Evolutionary conservation across 2,329 filamentous ascomycete species (phyloP).

Genomic region (Thelonectria blattea): DNA sequence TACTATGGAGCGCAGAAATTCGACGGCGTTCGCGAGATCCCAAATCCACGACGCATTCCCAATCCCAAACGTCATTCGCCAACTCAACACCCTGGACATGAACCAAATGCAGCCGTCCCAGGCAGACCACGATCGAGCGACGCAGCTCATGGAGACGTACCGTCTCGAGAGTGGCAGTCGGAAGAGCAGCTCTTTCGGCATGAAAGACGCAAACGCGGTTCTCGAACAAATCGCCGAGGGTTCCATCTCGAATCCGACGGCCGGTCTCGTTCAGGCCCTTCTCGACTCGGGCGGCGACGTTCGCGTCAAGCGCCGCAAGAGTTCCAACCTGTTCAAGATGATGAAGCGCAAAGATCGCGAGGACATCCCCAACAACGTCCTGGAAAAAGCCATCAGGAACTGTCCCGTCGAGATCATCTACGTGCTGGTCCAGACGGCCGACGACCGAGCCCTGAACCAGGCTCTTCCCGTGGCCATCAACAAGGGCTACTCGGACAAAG

Average conservation of each 20-base stretch:
- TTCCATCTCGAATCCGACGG: not conserved
- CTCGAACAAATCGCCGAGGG: not conserved
- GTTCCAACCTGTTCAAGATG: not conserved
- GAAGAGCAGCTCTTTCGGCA: not conserved
- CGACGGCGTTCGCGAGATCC: no score
- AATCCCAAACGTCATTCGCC: no score
- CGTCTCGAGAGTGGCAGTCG: not conserved
- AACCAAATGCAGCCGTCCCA: not conserved
- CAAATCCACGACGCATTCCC: no score
- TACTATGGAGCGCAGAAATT: no score
- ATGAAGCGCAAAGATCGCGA: constrained; percentile 2
- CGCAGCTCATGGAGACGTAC: not conserved
- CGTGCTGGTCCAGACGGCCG: constrained; percentile 13
- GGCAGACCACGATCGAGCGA: not conserved
- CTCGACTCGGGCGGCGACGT: constrained; percentile 1
- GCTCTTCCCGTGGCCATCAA: constrained; percentile 21
- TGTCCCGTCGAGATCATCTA: constrained; percentile 8
- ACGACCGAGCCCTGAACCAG: constrained; percentile 10
- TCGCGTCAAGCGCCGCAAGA: not conserved
- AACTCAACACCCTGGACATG: no score
- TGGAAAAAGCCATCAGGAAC: constrained; percentile 3
- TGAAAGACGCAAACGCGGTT: constrained; percentile 1
- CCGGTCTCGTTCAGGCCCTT: not conserved
- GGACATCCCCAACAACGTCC: constrained; percentile 9
- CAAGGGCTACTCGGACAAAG: constrained; percentile 6